phyloP scores from a whole-genome alignment of 2,329 filamentous ascomycete species.

The Mariannaea elegans region DNA sequence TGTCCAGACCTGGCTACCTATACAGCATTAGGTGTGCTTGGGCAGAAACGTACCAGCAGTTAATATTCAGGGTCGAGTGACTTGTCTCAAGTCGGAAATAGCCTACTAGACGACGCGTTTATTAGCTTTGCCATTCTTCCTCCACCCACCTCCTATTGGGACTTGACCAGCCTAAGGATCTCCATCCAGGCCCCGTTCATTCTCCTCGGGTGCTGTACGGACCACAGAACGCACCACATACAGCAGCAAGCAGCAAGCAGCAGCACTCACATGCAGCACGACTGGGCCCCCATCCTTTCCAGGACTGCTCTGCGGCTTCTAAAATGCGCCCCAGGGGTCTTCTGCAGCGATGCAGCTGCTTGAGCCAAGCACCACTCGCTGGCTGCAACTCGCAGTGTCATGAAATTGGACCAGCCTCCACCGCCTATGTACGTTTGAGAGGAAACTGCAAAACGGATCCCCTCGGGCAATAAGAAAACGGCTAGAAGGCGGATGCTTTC shows the following conservation, averaged over 20 bases:
- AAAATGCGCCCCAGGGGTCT: constrained; percentile 9
- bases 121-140: constrained; percentile 24
- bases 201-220: constrained; percentile 15
- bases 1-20: constrained; percentile 19
- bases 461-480: constrained; percentile 18
- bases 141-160: constrained; percentile 23
- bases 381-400: constrained; percentile 7
- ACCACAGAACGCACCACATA: constrained; percentile 9
- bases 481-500: constrained; percentile 21
- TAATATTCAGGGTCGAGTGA: constrained; percentile 30
- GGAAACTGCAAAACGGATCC: constrained; percentile 20
- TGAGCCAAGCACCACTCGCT: constrained; percentile 11
- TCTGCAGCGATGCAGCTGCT: constrained; percentile 11
- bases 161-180: constrained; percentile 22
- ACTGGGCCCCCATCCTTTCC: not conserved
- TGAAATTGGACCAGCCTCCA: constrained; percentile 22
- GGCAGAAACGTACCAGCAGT: constrained; percentile 34
- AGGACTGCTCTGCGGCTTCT: not conserved
- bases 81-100: constrained; percentile 40
- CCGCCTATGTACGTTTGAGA: constrained; percentile 15
- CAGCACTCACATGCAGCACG: constrained; percentile 17
- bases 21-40: constrained; percentile 23
- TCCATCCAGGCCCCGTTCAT: constrained; percentile 28
- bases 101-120: constrained; percentile 35
- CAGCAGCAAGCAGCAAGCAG: constrained; percentile 10